Conservation (phyloP, 805 yeast species). For the Starmerella tilneyi region DNA sequence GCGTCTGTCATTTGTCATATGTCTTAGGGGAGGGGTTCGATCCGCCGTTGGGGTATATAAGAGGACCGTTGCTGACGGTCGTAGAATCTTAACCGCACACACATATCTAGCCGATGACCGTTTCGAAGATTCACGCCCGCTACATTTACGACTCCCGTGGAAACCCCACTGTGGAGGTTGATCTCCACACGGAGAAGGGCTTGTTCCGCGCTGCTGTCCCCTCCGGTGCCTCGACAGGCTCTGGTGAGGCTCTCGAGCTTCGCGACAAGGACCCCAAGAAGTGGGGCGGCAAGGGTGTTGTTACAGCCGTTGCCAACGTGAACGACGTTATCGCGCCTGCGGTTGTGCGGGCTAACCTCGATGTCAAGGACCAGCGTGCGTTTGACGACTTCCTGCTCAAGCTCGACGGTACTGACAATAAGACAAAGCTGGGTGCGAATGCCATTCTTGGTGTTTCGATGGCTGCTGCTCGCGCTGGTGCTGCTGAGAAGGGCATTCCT, state of each 20-base stretch:
- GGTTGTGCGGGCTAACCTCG: slow-evolving; percentile 64
- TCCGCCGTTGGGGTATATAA: slow-evolving; percentile 12
- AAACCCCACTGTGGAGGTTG: slow-evolving; percentile 99
- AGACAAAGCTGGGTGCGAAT: slow-evolving; percentile 95
- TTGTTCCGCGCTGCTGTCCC: slow-evolving; percentile 95
- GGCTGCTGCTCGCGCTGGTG: slow-evolving; percentile 96
- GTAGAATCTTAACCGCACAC: neutral
- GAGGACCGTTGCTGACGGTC: neutral
- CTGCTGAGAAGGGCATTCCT: slow-evolving; percentile 89
- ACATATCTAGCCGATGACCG: slow-evolving; percentile 49
- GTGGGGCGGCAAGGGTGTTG: slow-evolving; percentile 98
- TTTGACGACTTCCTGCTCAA: slow-evolving; percentile 74
- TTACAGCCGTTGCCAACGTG: slow-evolving; percentile 93
- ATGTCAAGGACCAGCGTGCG: slow-evolving; percentile 76
- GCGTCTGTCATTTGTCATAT: neutral
- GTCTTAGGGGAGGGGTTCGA: slow-evolving; percentile 9
- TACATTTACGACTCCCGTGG: slow-evolving; percentile 99
- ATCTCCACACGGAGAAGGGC: slow-evolving; percentile 85
- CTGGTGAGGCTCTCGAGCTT: slow-evolving; percentile 96
- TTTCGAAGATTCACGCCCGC: slow-evolving; percentile 83
- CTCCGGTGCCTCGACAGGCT: slow-evolving; percentile 99
- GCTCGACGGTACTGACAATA: slow-evolving; percentile 96
- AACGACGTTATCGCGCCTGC: slow-evolving; percentile 94
- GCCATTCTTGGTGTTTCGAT: slow-evolving; percentile 97
- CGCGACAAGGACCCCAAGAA: slow-evolving; percentile 96